Evolutionary conservation across 306 rosid genomes (phyloP), one percentile per base, ranked within the genome.

Genomic region (Malus asiatica): DNA sequence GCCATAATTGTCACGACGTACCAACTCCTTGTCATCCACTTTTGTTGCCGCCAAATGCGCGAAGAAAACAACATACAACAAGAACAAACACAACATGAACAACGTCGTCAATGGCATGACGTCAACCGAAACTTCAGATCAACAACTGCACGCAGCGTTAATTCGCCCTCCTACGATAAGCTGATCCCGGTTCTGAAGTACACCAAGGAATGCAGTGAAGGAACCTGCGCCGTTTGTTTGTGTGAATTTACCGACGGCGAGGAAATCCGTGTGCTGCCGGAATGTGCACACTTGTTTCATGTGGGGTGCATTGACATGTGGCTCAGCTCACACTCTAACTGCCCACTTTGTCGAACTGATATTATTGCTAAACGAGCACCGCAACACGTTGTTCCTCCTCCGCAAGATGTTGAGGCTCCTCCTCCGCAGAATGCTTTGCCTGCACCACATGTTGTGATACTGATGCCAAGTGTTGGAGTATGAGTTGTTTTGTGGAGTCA

Each of bases 281-380:
- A 72, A 66, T 78, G 82, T 20, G 11, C 66, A 73, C 82, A 72
- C 72, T 65, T 72, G 62, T 78, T 72, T 65, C 77, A 79, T 72
- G 82, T 55, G 1, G 33, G 68, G 12, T 79, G 82, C 25, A 65
- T 79, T 30, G 82, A 78, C 48, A 6, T 61, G 61, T 79, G 78
- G 78, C 22, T 79, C 16, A 53, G 6, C n/a, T 53, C 61, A 16
- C 61, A 65, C 52, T 64, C 77, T 2, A 79, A 40, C 22, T 79
- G 82, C 40, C 82, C 82, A 2, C 44, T 72, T n/a, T 79, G 77
- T 72, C 73, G 82, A 11, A 74, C 82, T 22, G 61, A 55, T 30
- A 42, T 68, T 51, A 12, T 71, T 51, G 20, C 55, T 16, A 51
- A 8, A 51, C 55, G 20, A 51, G 20, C 20, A 15, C 55, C 55